Percentiles rank a stretch among this genome's conserved stretches.
These are phyloP conservation scores for Hyaloscypha bicolor DNA, from an alignment of 495 filamentous ascomycete species.

Conservation along the genomic window DNA sequence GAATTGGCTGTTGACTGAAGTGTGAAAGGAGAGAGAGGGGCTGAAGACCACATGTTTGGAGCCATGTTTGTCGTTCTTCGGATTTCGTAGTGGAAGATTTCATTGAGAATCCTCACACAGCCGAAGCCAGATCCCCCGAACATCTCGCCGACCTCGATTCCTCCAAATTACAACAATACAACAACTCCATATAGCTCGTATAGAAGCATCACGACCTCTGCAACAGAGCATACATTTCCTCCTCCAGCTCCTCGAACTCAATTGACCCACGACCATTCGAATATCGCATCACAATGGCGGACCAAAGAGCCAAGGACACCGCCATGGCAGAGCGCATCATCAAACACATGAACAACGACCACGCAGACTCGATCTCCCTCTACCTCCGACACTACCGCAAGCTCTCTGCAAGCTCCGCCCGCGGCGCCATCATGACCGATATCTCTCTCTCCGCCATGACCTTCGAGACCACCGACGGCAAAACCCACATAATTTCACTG, in stretches of 20 bases:
- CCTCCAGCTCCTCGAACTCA: not conserved
- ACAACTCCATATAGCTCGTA: not conserved
- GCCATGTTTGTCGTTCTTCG: not conserved
- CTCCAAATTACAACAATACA: not conserved
- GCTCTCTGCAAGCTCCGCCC: slow-evolving; percentile 21
- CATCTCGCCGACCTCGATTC: not conserved
- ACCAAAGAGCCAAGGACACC: slow-evolving; percentile 35
- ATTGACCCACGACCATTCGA: not conserved
- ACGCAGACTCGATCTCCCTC: slow-evolving; percentile 61
- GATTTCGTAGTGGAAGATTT: not conserved
- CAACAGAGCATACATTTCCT: not conserved
- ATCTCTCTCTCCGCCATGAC: slow-evolving; percentile 56
- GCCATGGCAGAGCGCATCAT: slow-evolving; percentile 62
- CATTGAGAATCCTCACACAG: not conserved
- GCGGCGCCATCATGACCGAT: slow-evolving; percentile 56
- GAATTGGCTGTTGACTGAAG: too few species aligned
- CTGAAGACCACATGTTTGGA: not conserved
- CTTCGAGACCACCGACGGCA: slow-evolving; percentile 42
- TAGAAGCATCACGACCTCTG: not conserved
- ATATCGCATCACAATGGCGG: slow-evolving; percentile 20
- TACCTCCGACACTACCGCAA: slow-evolving; percentile 62
- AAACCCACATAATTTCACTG: slow-evolving; percentile 55
- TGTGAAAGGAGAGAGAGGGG: too few species aligned
- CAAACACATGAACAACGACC: slow-evolving; percentile 75
- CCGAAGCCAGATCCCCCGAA: not conserved